Evolutionary conservation across 495 filamentous ascomycete genomes (phyloP), one percentile per base, ranked within the genome.

Genomic region (Cryomyces minteri): DNA sequence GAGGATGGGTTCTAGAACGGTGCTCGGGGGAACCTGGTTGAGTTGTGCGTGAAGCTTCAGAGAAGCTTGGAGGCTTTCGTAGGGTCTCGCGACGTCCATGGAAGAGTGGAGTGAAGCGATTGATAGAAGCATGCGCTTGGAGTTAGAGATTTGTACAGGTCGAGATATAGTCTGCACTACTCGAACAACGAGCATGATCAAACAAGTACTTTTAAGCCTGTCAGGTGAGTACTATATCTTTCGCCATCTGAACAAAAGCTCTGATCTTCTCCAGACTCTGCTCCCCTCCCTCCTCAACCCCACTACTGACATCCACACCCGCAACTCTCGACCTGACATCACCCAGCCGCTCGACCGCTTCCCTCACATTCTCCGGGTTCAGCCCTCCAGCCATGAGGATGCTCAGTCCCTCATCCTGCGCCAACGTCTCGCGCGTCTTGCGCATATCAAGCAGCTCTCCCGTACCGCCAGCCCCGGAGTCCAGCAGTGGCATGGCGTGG

Each of bases 241-340:
- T 93, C 1, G 76, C 83, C 38, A 73, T 76, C 53, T 68, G 66
- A 6, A 96, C 71, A 62, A 99, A 99, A 8, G 66, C 74, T 49
- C 67, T 65, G 46, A 99, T 95, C 66, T 83, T 92, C 45, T 78
- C 74, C 43, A 86, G 40, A 61, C 80, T 82, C 57, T 99, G 92
- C 54, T 67, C 60, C 6, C 88, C 90, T 51, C 82, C 72, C 28
- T 73, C 74, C 66, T 98, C 90, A 9, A 99, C 85, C 0, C 90
- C 90, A 54, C 83, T 92, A 56, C 86, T 93, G 4, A 94, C 83
- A 67, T 99, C 90, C 34, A 99, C 79, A 2, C 78, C 88, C 34
- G 84, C 64, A 4, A 96, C 74, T 54, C 77, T 69, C 4, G 64
- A 61, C 29, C 64, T 68, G 5, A 68, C 60, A 11, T 67, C 54